Conservation (phyloP, 2,329 filamentous ascomycete genomes). For the Aspergillus tubingensis region DNA sequence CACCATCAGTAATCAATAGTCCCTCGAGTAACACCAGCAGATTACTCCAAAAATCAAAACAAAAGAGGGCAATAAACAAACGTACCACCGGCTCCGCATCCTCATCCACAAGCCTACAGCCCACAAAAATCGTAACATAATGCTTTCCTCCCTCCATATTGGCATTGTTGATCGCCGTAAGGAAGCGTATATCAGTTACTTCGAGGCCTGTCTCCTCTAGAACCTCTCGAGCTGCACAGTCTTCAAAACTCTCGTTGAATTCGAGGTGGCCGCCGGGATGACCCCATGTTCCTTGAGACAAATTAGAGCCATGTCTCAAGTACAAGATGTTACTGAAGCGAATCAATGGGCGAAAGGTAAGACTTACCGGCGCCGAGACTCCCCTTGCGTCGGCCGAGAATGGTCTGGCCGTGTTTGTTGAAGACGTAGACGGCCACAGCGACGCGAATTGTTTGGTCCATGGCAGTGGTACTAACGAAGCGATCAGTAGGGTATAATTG, state of each 20-base stretch:
- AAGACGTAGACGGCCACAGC: constrained; percentile 54
- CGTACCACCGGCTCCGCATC: constrained; percentile 56
- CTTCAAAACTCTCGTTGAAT: constrained; percentile 61
- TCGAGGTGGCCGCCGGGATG: constrained; percentile 77
- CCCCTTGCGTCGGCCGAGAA: constrained; percentile 52
- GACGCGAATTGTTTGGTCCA: constrained; percentile 26
- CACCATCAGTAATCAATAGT: neutral
- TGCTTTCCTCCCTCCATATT: constrained; percentile 63
- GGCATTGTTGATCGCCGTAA: constrained; percentile 67
- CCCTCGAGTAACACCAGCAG: too few relatives aligned
- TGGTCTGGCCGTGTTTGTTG: constrained; percentile 44
- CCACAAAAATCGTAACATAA: constrained; percentile 73
- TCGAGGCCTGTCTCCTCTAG: constrained; percentile 69
- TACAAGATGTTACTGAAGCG: neutral
- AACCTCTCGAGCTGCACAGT: constrained; percentile 66
- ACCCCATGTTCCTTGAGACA: constrained; percentile 58
- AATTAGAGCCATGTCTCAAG: neutral
- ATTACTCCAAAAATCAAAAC: neutral
- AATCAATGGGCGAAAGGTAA: neutral
- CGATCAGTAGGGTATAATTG: too few relatives aligned
- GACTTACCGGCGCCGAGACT: constrained; percentile 50
- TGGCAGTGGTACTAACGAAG: neutral
- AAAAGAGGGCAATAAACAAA: constrained; percentile 12
- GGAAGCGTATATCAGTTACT: constrained; percentile 55
- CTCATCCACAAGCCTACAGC: constrained; percentile 53